phyloP scores from a whole-genome alignment of 257 asterid species.

The Rhazya stricta region DNA sequence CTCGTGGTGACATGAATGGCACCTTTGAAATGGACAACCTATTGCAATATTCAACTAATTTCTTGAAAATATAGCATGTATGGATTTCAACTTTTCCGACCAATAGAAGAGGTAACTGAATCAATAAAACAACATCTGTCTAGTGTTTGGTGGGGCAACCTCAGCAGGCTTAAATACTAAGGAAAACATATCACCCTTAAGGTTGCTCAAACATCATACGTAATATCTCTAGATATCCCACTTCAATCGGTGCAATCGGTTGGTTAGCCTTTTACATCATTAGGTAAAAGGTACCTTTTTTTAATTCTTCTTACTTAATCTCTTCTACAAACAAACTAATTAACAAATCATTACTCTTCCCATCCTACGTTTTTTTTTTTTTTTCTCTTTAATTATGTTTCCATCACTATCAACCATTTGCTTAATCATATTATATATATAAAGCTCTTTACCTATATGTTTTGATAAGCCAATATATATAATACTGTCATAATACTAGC shows the following conservation, averaged over 20 bases:
- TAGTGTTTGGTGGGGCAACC: slow-evolving; percentile 52
- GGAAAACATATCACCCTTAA: slow-evolving; percentile 31
- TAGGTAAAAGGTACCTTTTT: slow-evolving; percentile 72
- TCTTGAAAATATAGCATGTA: slow-evolving; percentile 19
- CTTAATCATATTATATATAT: neutral
- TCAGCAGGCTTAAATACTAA: slow-evolving; percentile 53
- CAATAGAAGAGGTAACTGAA: slow-evolving; percentile 44
- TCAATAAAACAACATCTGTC: slow-evolving; percentile 21
- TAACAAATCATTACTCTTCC: slow-evolving; percentile 28
- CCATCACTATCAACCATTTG: neutral
- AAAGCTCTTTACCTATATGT: too few relatives aligned
- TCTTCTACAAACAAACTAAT: slow-evolving; percentile 28
- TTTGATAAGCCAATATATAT: too few relatives aligned
- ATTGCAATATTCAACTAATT: slow-evolving; percentile 25
- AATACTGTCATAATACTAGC: too few relatives aligned
- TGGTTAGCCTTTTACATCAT: slow-evolving; percentile 72
- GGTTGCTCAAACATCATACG: slow-evolving; percentile 51
- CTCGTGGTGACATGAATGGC: slow-evolving; percentile 48
- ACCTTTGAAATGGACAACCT: slow-evolving; percentile 51
- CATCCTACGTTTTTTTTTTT: neutral
- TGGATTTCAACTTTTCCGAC: slow-evolving; percentile 59
- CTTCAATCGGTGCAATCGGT: slow-evolving; percentile 39
- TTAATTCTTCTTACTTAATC: slow-evolving; percentile 27
- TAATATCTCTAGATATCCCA: slow-evolving; percentile 39
- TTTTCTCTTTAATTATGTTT: neutral